phyloP scores from a whole-genome alignment of 78 protist genomes.

The Isochrysis galbana region DNA sequence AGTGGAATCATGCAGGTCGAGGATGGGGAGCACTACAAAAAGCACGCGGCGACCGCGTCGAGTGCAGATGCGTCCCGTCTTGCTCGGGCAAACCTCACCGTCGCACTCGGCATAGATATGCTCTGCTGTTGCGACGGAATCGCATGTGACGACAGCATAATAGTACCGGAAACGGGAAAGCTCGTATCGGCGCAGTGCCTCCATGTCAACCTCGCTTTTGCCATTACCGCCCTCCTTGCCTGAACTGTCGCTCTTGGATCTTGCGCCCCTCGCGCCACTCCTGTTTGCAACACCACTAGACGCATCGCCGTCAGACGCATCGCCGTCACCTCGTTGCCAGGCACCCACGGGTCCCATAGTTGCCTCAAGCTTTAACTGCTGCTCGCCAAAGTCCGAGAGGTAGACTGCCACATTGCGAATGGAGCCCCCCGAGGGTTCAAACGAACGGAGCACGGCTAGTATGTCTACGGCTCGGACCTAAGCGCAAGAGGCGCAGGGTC shows the following conservation, averaged over 20 bases:
- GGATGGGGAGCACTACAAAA: too few relatives aligned
- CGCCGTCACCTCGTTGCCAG: too few relatives aligned
- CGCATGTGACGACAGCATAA: conserved; percentile 76
- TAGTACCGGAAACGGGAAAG: conserved; percentile 44
- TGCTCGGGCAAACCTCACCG: too few relatives aligned
- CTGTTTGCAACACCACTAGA: too few relatives aligned
- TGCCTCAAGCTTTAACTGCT: too few relatives aligned
- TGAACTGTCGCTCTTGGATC: too few relatives aligned
- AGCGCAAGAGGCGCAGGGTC: background rate
- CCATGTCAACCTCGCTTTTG: background rate
- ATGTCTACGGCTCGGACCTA: conserved; percentile 53
- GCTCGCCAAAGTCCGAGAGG: conserved; percentile 68
- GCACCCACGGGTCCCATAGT: too few relatives aligned
- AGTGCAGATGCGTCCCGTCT: too few relatives aligned
- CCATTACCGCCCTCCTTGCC: background rate
- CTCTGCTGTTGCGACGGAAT: conserved; percentile 58
- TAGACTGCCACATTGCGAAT: conserved; percentile 50
- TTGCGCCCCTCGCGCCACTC: too few relatives aligned
- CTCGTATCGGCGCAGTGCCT: conserved; percentile 16
- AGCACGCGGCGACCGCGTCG: too few relatives aligned
- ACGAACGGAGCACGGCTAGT: conserved; percentile 49
- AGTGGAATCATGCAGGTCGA: too few relatives aligned
- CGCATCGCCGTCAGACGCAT: too few relatives aligned
- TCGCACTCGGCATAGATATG: conserved; percentile 60
- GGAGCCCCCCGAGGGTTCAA: conserved; percentile 63